These are phyloP conservation scores for Graphiopsis chlorocephala DNA, from an alignment of 2,329 filamentous ascomycete species.

Conservation along the genomic window DNA sequence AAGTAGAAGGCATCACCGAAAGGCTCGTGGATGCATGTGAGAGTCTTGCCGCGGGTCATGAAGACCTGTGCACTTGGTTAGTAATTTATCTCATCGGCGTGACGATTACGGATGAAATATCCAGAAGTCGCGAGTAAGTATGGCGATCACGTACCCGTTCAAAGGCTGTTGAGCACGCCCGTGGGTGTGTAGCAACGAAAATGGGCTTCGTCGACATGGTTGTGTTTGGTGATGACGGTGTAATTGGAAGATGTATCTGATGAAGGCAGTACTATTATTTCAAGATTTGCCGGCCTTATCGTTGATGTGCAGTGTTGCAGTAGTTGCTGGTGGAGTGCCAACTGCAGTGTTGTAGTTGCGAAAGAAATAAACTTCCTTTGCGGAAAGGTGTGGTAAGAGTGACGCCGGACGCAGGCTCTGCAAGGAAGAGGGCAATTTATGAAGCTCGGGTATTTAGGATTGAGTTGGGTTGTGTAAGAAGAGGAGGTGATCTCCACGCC, in stretches of 20 bases:
- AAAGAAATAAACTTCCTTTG: constrained; percentile 6
- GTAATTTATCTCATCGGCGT: background rate
- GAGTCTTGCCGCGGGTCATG: constrained; percentile 82
- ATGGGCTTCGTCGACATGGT: constrained; percentile 75
- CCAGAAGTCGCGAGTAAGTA: background rate
- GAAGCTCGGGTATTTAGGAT: constrained; percentile 11
- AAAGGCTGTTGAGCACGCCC: constrained; percentile 95
- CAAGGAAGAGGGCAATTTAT: constrained; percentile 9
- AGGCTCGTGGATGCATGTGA: constrained; percentile 88
- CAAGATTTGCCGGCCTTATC: constrained; percentile 19
- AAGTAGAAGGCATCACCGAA: constrained; percentile 98
- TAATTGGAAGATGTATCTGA: background rate
- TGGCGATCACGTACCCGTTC: constrained; percentile 64
- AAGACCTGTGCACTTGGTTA: constrained; percentile 66
- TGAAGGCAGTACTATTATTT: constrained; percentile 18
- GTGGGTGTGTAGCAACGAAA: constrained; percentile 89
- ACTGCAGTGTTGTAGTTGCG: background rate
- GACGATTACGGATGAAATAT: background rate
- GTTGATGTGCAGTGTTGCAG: background rate
- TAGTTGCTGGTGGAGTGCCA: background rate
- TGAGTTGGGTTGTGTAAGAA: background rate
- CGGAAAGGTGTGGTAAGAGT: background rate
- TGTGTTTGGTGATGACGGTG: constrained; percentile 5
- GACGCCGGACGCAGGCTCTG: constrained; percentile 6
- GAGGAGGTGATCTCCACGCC: constrained; percentile 15